Percentiles rank a stretch among this genome's conserved stretches.
Evolutionary conservation across 2,329 filamentous ascomycete genomes (phyloP).

Genomic region (Pseudofabraea citricarpa): DNA sequence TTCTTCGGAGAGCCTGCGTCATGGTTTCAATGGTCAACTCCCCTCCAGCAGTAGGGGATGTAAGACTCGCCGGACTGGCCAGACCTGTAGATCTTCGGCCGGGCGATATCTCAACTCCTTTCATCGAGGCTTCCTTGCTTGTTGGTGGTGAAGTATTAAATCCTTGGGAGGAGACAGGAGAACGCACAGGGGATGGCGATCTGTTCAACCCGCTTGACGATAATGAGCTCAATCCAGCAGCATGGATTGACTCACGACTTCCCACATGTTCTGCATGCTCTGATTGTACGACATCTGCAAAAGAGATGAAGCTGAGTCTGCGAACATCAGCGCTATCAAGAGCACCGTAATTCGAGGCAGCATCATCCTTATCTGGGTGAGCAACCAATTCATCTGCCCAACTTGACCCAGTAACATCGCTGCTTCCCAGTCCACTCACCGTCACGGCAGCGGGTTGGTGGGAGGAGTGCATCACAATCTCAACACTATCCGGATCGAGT

Average conservation of each 20-base stretch:
- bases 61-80: slow-evolving; percentile 51
- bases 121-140: slow-evolving; percentile 70
- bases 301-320: slow-evolving; percentile 90
- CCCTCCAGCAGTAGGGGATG: slow-evolving; percentile 46
- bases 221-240: slow-evolving; percentile 61
- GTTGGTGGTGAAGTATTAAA: slow-evolving; percentile 67
- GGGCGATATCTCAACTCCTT: slow-evolving; percentile 69
- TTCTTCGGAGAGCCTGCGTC: slow-evolving; percentile 81
- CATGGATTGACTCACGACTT: slow-evolving; percentile 65
- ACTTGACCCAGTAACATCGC: slow-evolving; percentile 28
- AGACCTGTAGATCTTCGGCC: slow-evolving; percentile 53
- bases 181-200: slow-evolving; percentile 76
- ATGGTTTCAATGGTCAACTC: slow-evolving; percentile 92
- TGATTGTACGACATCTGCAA: slow-evolving; percentile 88
- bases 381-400: slow-evolving; percentile 42
- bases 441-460: slow-evolving; percentile 75
- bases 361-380: slow-evolving; percentile 51
- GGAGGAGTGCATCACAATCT: slow-evolving; percentile 82
- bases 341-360: slow-evolving; percentile 70
- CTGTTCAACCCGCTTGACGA: slow-evolving; percentile 49
- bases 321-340: slow-evolving; percentile 75
- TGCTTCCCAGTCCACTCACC: slow-evolving; percentile 48
- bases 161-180: slow-evolving; percentile 69
- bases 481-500: slow-evolving; percentile 81
- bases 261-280: slow-evolving; percentile 64